Conservation (phyloP, 306 rosid genomes). For the barrel medic (Medicago truncatula) region DNA sequence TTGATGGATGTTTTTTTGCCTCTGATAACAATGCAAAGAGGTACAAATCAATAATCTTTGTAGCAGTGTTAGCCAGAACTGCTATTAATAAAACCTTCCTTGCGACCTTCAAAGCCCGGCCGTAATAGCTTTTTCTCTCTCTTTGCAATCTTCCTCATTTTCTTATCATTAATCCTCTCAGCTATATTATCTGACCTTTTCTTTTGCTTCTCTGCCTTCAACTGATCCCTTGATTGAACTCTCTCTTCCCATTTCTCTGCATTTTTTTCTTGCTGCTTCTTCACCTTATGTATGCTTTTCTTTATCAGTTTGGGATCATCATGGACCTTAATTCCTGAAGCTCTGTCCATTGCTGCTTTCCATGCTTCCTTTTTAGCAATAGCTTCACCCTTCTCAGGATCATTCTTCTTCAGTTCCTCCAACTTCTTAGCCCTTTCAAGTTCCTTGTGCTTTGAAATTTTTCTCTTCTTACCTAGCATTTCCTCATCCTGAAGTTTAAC, state of each 20-base stretch:
- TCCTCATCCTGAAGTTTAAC: conserved; percentile 74
- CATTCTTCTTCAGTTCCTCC: conserved; percentile 75
- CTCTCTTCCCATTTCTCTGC: conserved; percentile 53
- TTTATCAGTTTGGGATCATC: conserved; percentile 57
- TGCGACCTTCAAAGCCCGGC: conserved; percentile 91
- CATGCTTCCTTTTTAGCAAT: conserved; percentile 69
- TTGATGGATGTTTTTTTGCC: background rate
- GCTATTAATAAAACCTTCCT: conserved; percentile 70
- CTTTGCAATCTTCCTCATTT: conserved; percentile 69
- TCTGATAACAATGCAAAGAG: background rate
- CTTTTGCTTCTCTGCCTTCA: conserved; percentile 75
- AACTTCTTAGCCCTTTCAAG: conserved; percentile 77
- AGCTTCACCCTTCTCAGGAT: conserved; percentile 73
- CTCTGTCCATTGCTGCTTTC: conserved; percentile 81
- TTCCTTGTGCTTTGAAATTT: conserved; percentile 66
- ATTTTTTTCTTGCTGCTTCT: conserved; percentile 76
- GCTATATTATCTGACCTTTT: conserved; percentile 78
- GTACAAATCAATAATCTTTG: conserved; percentile 19
- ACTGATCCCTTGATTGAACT: conserved; percentile 62
- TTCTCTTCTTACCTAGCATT: conserved; percentile 61
- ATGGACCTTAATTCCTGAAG: conserved; percentile 82
- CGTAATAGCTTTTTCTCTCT: conserved; percentile 91
- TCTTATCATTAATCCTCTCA: conserved; percentile 69
- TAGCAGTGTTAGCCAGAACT: conserved; percentile 29
- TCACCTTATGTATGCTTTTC: conserved; percentile 28